A percentile compares a stretch with the other conserved stretches of the same genome.
Conservation (phyloP, 192 early-diverging fungal genomes). For the Obelidium mucronatum region DNA sequence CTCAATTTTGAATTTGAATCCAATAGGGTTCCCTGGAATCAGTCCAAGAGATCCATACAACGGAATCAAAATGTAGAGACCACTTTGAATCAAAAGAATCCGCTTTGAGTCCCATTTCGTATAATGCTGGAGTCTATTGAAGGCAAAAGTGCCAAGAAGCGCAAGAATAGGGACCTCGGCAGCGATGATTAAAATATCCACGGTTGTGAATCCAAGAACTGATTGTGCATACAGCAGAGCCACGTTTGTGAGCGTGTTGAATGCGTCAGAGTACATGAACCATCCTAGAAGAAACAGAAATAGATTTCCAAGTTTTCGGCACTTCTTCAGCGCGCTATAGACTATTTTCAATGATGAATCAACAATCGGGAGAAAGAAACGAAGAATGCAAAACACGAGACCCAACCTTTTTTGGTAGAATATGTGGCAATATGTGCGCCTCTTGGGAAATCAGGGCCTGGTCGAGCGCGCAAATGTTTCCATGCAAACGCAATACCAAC, state of each 20-base stretch:
- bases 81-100: slow-evolving; percentile 27
- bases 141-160: slow-evolving; percentile 61
- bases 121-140: slow-evolving; percentile 58
- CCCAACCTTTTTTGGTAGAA: no score
- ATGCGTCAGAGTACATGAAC: slow-evolving; percentile 75
- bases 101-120: slow-evolving; percentile 3
- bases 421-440: slow-evolving; percentile 33
- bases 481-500: slow-evolving; percentile 22
- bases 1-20: slow-evolving; percentile 60
- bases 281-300: slow-evolving; percentile 74
- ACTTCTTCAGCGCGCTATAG: slow-evolving; percentile 47
- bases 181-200: slow-evolving; percentile 59
- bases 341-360: slow-evolving; percentile 35
- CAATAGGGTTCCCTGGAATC: slow-evolving; percentile 48
- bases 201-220: slow-evolving; percentile 57
- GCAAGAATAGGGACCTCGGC: slow-evolving; percentile 65
- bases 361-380: no score
- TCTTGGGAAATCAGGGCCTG: slow-evolving; percentile 47
- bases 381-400: no score
- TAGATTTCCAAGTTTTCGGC: slow-evolving; percentile 56
- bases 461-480: slow-evolving; percentile 31
- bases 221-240: slow-evolving; percentile 66
- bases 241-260: slow-evolving; percentile 56
- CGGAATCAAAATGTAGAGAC: slow-evolving; percentile 26
- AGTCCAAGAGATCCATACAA: slow-evolving; percentile 24